Evolutionary conservation across 2,329 filamentous ascomycete species (phyloP).

Genomic region (Neofusicoccum ribis): DNA sequence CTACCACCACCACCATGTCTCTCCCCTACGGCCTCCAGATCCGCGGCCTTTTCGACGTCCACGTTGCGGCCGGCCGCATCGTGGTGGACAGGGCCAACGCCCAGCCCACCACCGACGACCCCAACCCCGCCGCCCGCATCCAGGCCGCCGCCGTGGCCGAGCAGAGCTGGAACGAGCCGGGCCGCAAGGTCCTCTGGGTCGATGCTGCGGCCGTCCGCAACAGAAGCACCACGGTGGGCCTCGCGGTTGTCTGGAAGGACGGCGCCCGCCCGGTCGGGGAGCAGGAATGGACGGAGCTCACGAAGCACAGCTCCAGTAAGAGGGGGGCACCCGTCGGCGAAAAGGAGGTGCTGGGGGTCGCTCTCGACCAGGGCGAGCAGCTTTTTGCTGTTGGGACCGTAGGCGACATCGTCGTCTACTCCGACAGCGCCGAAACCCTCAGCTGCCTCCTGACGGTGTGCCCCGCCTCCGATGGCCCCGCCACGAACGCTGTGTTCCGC

Average conservation of each 20-base stretch:
- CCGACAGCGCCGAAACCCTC: neutral
- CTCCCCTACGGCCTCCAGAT: neutral
- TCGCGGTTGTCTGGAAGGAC: neutral
- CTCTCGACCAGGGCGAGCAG: neutral
- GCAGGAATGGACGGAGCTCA: neutral
- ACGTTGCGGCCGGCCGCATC: no score
- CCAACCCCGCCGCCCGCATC: neutral
- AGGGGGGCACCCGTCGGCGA: no score
- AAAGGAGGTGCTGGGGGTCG: neutral
- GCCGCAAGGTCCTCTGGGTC: neutral
- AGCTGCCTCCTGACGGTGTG: neutral
- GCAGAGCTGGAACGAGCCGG: neutral
- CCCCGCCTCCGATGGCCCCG: neutral
- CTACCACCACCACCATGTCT: neutral
- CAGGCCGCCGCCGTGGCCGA: neutral
- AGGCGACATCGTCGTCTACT: neutral
- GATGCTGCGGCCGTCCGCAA: neutral
- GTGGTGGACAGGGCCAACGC: no score
- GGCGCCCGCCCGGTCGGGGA: neutral
- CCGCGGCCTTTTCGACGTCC: neutral
- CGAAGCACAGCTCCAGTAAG: neutral
- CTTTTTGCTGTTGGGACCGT: neutral
- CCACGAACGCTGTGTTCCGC: neutral
- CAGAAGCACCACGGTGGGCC: neutral
- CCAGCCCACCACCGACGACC: neutral